Percentiles rank a stretch among this genome's conserved stretches.
Evolutionary conservation across 768 basidiomycete species (phyloP).

Genomic region (Lactarius quietus): DNA sequence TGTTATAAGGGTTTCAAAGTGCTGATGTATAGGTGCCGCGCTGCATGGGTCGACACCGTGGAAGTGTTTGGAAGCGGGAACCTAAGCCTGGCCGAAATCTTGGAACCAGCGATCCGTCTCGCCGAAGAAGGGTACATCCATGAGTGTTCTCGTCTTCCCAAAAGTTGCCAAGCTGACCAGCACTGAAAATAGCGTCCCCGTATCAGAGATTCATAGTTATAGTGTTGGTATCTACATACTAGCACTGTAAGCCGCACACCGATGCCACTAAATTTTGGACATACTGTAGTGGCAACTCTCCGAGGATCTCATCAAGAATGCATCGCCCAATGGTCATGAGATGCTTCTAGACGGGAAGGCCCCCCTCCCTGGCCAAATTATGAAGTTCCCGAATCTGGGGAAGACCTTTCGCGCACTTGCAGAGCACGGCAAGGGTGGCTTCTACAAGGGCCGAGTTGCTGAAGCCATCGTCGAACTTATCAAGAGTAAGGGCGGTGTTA

Average conservation of each 20-base stretch:
- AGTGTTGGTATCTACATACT: conserved; percentile 39
- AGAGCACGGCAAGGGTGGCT: conserved; percentile 83
- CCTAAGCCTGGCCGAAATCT: conserved; percentile 60
- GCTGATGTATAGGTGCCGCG: conserved; percentile 69
- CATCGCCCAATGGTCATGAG: conserved; percentile 81
- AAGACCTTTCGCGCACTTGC: conserved; percentile 79
- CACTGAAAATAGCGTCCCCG: conserved; percentile 60
- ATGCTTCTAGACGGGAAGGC: conserved; percentile 85
- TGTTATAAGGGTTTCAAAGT: neutral
- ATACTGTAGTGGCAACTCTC: conserved; percentile 57
- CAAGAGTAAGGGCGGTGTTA: conserved; percentile 82
- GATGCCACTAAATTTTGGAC: conserved; percentile 13
- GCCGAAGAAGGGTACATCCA: conserved; percentile 78
- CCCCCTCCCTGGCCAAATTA: conserved; percentile 81
- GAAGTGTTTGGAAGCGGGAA: conserved; percentile 78
- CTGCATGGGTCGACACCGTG: conserved; percentile 92
- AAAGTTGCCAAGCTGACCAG: neutral
- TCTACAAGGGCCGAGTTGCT: conserved; percentile 90
- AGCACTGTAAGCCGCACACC: conserved; percentile 2
- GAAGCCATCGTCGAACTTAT: conserved; percentile 86
- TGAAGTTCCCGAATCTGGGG: conserved; percentile 78
- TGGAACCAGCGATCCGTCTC: conserved; percentile 85
- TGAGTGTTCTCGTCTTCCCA: neutral
- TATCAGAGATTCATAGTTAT: conserved; percentile 74
- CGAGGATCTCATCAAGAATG: conserved; percentile 70